phyloP scores from a whole-genome alignment of 345 rosid genomes.

The Leavenworthia alabamica region DNA sequence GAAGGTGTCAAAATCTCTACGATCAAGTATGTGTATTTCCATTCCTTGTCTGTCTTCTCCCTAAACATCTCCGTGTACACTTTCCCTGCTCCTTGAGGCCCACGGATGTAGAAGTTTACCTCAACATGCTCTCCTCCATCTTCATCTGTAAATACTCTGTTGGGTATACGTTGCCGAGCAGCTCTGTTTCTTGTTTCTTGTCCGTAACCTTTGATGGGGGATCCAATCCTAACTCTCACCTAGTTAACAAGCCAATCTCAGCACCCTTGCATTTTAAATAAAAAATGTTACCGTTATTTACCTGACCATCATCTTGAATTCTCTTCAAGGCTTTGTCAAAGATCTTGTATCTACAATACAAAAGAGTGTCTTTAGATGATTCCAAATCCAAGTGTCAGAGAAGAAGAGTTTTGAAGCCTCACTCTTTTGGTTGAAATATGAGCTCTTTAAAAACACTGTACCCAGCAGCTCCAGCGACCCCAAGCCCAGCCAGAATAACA shows the following conservation, averaged over 20 bases:
- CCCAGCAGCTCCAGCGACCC: conserved; percentile 84
- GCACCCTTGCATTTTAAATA: background rate
- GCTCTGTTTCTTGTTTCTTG: conserved; percentile 95
- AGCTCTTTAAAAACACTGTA: conserved; percentile 87
- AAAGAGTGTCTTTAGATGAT: background rate
- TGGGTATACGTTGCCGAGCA: conserved; percentile 90
- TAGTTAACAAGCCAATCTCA: conserved; percentile 27
- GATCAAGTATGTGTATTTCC: conserved; percentile 80
- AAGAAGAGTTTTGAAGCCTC: conserved; percentile 22
- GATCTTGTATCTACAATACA: conserved; percentile 61
- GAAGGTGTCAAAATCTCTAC: conserved; percentile 74
- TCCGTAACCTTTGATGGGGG: conserved; percentile 94
- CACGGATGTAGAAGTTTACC: conserved; percentile 82
- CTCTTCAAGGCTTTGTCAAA: conserved; percentile 81
- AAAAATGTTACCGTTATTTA: too few species aligned
- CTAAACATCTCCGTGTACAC: conserved; percentile 86
- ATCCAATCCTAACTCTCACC: conserved; percentile 95
- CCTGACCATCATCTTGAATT: conserved; percentile 92
- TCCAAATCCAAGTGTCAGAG: conserved; percentile 6
- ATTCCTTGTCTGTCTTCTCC: conserved; percentile 72
- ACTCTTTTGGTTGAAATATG: conserved; percentile 96
- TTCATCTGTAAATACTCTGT: conserved; percentile 73
- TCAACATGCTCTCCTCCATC: conserved; percentile 91
- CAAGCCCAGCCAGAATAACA: conserved; percentile 85
- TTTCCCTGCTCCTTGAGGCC: conserved; percentile 94